A percentile compares a stretch with the other conserved stretches of the same genome.
Evolutionary conservation across 495 filamentous ascomycete genomes (phyloP).

Genomic region (Amorphotheca resinae): DNA sequence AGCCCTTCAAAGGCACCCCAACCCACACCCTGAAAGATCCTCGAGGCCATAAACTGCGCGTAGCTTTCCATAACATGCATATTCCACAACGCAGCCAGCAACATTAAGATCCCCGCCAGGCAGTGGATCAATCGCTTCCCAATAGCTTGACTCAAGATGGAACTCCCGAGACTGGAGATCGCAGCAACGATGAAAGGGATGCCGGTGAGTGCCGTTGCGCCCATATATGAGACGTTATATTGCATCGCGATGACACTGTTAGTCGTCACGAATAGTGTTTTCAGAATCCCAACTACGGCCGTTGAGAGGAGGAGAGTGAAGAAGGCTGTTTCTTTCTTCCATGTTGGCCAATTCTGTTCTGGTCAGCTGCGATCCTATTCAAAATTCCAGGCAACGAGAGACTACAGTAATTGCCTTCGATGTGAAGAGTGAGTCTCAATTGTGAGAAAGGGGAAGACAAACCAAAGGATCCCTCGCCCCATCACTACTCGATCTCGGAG

Average conservation of each 20-base stretch:
- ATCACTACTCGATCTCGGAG: slow-evolving; percentile 36
- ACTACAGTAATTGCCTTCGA: not conserved
- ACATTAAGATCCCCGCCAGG: slow-evolving; percentile 27
- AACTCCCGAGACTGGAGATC: slow-evolving; percentile 27
- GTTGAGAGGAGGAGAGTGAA: slow-evolving; percentile 29
- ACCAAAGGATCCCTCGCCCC: slow-evolving; percentile 34
- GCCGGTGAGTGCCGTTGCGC: slow-evolving; percentile 33
- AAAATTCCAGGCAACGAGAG: not conserved
- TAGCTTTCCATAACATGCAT: slow-evolving; percentile 30
- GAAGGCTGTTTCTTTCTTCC: slow-evolving; percentile 36
- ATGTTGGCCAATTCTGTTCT: slow-evolving; percentile 34
- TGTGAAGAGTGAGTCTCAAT: not conserved
- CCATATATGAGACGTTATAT: slow-evolving; percentile 31
- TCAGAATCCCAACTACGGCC: slow-evolving; percentile 31
- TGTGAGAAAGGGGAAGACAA: slow-evolving; percentile 11
- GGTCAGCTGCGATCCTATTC: not conserved
- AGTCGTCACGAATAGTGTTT: slow-evolving; percentile 37
- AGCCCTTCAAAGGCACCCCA: slow-evolving; percentile 41
- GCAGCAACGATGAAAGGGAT: slow-evolving; percentile 36
- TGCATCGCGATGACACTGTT: slow-evolving; percentile 29
- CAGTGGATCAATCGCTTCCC: slow-evolving; percentile 38
- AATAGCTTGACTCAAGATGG: slow-evolving; percentile 28
- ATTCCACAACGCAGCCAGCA: slow-evolving; percentile 35
- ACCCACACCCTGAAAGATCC: slow-evolving; percentile 37
- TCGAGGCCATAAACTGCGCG: slow-evolving; percentile 33